Evolutionary conservation across 805 yeast species (phyloP), one percentile per base, ranked within the genome.

Genomic region (Nakazawaea holstii): DNA sequence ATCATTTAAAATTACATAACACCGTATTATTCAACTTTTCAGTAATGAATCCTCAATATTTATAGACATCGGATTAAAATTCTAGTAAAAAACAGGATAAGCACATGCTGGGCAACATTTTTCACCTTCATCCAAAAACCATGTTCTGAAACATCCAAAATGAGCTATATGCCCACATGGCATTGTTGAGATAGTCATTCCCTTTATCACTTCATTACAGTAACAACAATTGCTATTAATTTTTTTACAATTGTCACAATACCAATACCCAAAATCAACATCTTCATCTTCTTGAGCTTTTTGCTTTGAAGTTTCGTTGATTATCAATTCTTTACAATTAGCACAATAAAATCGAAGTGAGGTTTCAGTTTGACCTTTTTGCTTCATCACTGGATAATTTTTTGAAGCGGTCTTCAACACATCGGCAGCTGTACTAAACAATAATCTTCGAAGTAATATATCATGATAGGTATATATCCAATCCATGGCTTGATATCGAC

Each of bases 121-220:
- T 70, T 84, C 81, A 13, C 68, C 70, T 35, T 77, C 82, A 1
- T 75, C 80, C 17, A 82, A 60, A 57, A 87, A 82, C 97, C 97
- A 92, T 33, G 76, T 73, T 50, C 74, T 72, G 57, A 89, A 68
- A 68, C 98, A 92, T 2, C 81, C 82, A 58, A 80, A 80, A 65
- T 92, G 98, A 1, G 92, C 90, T 48, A 81, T 72, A 63, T 92
- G 98, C 0, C 97, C 97, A 68, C 98, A 92, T 26, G 69, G 75
- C 43, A 85, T 61, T 51, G 70, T 66, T 51, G 68, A 75, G 13
- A 86, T 76, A 13, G 82, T 74, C 48, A 86, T 69, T 0, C 95
- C 95, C 53, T 77, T 79, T 56, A 91, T 71, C 0, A 95, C 88
- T 58, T 77, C 84, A 52, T 83, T 74, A 62, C 97, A 91, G 51